A percentile compares a stretch with the other conserved stretches of the same genome.
Conservation (phyloP, 2,329 filamentous ascomycete species). For the Pestalotiopsis sp. region DNA sequence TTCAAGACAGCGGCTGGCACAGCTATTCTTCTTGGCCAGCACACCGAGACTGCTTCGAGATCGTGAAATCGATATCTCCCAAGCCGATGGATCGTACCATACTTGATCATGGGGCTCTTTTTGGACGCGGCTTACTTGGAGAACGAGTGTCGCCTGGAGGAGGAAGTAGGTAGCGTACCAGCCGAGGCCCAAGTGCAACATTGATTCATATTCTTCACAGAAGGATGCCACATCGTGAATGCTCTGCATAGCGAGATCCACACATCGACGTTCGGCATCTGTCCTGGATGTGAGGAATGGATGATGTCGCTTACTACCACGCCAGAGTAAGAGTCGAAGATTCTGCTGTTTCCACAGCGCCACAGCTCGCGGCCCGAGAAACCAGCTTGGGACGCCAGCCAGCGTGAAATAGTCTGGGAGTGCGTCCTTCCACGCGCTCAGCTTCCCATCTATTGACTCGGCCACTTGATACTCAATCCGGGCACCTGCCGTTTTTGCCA, state of each 20-base stretch:
- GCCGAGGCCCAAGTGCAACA: slow-evolving; percentile 34
- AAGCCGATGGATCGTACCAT: neutral
- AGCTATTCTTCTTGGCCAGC: slow-evolving; percentile 10
- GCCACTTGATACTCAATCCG: slow-evolving; percentile 39
- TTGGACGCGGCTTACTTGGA: slow-evolving; percentile 22
- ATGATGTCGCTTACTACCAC: slow-evolving; percentile 37
- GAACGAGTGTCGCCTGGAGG: slow-evolving; percentile 45
- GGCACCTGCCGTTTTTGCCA: slow-evolving; percentile 35
- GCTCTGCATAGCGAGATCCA: slow-evolving; percentile 38
- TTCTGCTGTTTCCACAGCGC: slow-evolving; percentile 46
- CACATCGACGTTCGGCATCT: slow-evolving; percentile 35
- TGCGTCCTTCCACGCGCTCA: slow-evolving; percentile 34
- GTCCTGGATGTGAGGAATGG: slow-evolving; percentile 28
- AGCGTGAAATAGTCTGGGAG: slow-evolving; percentile 37
- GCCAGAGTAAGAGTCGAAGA: slow-evolving; percentile 44
- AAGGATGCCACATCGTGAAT: slow-evolving; percentile 39
- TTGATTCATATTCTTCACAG: slow-evolving; percentile 29
- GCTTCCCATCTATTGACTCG: slow-evolving; percentile 38
- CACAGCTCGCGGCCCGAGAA: slow-evolving; percentile 37
- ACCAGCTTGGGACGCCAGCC: slow-evolving; percentile 34
- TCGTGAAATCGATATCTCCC: neutral
- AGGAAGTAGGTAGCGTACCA: slow-evolving; percentile 49
- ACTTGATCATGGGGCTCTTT: neutral
- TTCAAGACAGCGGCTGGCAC: slow-evolving; percentile 7
- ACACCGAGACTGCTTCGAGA: neutral